A percentile compares a stretch with the other conserved stretches of the same genome.
These are phyloP conservation scores for Hypoxylon sp. DNA, from an alignment of 2,329 filamentous ascomycete genomes.

Conservation along the genomic window DNA sequence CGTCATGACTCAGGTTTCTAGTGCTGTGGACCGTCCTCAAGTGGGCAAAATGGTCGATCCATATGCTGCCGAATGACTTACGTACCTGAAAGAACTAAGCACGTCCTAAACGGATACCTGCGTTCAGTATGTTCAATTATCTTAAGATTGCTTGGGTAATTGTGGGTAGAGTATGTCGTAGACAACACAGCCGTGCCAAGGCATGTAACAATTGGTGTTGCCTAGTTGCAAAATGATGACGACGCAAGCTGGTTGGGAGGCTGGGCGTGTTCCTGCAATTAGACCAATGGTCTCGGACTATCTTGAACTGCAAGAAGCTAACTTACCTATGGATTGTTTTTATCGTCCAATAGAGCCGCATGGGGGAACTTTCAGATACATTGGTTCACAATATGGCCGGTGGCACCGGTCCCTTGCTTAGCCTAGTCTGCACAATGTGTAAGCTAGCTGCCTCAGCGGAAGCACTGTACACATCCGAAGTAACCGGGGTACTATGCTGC, in stretches of 20 bases:
- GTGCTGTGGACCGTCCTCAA: constrained; percentile 21
- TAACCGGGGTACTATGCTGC: constrained; percentile 17
- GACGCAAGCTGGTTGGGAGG: constrained; percentile 25
- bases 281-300: constrained; percentile 22
- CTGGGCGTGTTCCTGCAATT: constrained; percentile 22
- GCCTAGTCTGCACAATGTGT: background rate
- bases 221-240: constrained; percentile 35
- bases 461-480: constrained; percentile 21
- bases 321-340: background rate
- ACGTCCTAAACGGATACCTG: constrained; percentile 19
- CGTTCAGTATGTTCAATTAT: constrained; percentile 11
- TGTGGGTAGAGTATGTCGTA: constrained; percentile 19
- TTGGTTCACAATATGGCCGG: constrained; percentile 29
- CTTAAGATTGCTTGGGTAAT: background rate
- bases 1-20: constrained; percentile 39
- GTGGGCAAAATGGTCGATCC: constrained; percentile 24
- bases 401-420: constrained; percentile 27
- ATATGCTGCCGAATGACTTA: constrained; percentile 11
- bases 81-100: constrained; percentile 13
- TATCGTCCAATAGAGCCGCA: constrained; percentile 33
- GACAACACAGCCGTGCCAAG: constrained; percentile 31
- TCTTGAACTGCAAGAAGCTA: constrained; percentile 8
- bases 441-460: constrained; percentile 17
- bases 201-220: constrained; percentile 22
- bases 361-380: constrained; percentile 9